These are phyloP conservation scores for Sonneratia caseolaris DNA, from an alignment of 345 rosid species.

Conservation along the genomic window DNA sequence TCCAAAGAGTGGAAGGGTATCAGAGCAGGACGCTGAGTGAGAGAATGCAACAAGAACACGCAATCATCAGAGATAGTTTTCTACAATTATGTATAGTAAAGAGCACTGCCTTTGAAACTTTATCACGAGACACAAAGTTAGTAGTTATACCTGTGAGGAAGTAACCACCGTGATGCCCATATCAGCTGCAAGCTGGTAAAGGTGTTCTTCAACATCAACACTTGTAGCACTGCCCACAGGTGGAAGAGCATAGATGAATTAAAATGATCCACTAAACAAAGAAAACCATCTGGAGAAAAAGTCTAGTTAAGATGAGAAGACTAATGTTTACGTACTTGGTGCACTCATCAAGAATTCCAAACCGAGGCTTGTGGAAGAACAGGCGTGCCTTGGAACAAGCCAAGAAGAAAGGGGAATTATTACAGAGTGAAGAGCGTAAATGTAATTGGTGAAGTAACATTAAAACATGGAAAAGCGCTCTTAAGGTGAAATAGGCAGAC, in stretches of 20 bases:
- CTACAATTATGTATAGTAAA: background rate
- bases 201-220: slow-evolving; percentile 94
- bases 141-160: slow-evolving; percentile 76
- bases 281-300: background rate
- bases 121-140: background rate
- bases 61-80: background rate
- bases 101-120: background rate
- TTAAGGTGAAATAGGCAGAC: background rate
- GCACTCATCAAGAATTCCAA: slow-evolving; percentile 96
- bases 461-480: background rate
- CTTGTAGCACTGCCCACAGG: slow-evolving; percentile 69
- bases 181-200: slow-evolving; percentile 67
- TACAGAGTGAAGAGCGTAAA: slow-evolving; percentile 4
- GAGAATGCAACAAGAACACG: background rate
- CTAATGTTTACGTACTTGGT: slow-evolving; percentile 56
- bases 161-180: slow-evolving; percentile 87
- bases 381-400: slow-evolving; percentile 59
- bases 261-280: background rate
- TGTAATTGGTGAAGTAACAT: background rate
- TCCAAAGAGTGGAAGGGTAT: slow-evolving; percentile 82
- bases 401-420: slow-evolving; percentile 12
- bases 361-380: slow-evolving; percentile 86
- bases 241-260: background rate
- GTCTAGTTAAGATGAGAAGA: background rate
- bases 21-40: slow-evolving; percentile 78